A percentile compares a stretch with the other conserved stretches of the same genome.
phyloP scores from a whole-genome alignment of 305 asterid genomes.

The Fraxinus xanthoxyloides region DNA sequence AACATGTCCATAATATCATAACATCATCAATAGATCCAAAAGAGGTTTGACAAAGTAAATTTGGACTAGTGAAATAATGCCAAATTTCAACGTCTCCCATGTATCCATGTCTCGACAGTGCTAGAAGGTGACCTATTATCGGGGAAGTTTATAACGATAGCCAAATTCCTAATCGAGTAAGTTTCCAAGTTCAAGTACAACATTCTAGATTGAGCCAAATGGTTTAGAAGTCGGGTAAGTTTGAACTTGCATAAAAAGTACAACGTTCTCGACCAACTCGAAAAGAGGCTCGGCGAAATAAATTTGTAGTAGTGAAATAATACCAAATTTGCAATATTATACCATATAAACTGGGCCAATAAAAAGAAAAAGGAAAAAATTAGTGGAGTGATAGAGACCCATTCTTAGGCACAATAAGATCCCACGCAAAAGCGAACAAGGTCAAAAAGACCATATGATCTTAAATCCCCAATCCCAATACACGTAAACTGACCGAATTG shows the following conservation, averaged over 20 bases:
- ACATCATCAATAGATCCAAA: not conserved
- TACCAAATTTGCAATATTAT: not conserved
- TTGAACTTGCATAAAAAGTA: not conserved
- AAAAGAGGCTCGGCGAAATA: not conserved
- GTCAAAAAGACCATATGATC: constrained; percentile 46
- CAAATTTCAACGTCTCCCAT: not conserved
- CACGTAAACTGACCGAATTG: constrained; percentile 24
- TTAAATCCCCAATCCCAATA: constrained; percentile 17
- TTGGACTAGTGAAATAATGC: not conserved
- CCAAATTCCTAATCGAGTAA: not conserved
- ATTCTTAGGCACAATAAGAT: constrained; percentile 41
- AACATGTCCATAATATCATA: no score
- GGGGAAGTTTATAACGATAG: not conserved
- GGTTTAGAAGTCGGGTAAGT: not conserved
- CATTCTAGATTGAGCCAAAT: not conserved
- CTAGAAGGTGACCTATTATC: not conserved
- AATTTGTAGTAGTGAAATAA: not conserved
- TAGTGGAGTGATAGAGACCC: constrained; percentile 32
- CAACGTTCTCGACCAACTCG: not conserved
- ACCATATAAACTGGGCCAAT: not conserved
- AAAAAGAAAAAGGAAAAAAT: constrained; percentile 14
- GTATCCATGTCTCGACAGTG: not conserved
- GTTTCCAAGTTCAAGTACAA: not conserved
- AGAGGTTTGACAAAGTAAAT: not conserved
- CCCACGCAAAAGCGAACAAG: constrained; percentile 39